phyloP scores from a whole-genome alignment of 2,329 filamentous ascomycete genomes.

The Xylaria sp. region DNA sequence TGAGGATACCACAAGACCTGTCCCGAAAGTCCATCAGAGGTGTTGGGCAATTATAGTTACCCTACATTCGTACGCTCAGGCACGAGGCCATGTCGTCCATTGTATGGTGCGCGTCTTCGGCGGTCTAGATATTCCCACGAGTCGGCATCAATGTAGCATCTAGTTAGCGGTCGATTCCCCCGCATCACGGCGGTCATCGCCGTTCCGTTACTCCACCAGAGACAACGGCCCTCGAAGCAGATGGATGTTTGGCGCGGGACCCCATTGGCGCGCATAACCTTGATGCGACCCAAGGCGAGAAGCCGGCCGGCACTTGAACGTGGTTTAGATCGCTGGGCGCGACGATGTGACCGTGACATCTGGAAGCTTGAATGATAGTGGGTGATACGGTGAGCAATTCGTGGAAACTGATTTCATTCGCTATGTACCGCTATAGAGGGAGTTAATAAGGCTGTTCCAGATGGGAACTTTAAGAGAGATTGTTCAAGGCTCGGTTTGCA shows the following conservation, averaged over 20 bases:
- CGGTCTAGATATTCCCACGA: slow-evolving; percentile 27
- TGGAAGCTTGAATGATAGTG: neutral
- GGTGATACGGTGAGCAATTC: slow-evolving; percentile 5
- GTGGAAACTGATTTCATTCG: slow-evolving; percentile 10
- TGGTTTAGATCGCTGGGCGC: neutral
- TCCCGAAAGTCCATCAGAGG: neutral
- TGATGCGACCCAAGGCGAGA: slow-evolving; percentile 17
- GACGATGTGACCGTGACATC: slow-evolving; percentile 23
- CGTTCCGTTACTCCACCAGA: slow-evolving; percentile 20
- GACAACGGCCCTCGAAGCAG: neutral
- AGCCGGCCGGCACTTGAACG: slow-evolving; percentile 8
- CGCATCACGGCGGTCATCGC: slow-evolving; percentile 18
- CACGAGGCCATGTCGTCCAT: neutral
- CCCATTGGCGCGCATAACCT: slow-evolving; percentile 29
- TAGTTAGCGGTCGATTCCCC: slow-evolving; percentile 17
- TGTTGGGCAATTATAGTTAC: neutral
- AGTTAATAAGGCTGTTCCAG: neutral
- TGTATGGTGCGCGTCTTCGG: neutral
- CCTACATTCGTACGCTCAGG: neutral
- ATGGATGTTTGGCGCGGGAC: neutral
- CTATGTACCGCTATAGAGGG: neutral
- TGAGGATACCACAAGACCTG: neutral
- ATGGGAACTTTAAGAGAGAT: neutral
- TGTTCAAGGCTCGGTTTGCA: neutral
- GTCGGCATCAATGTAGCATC: slow-evolving; percentile 12